Evolutionary conservation across 2,329 filamentous ascomycete genomes (phyloP).

Genomic region (Hymenoscyphus albidus): DNA sequence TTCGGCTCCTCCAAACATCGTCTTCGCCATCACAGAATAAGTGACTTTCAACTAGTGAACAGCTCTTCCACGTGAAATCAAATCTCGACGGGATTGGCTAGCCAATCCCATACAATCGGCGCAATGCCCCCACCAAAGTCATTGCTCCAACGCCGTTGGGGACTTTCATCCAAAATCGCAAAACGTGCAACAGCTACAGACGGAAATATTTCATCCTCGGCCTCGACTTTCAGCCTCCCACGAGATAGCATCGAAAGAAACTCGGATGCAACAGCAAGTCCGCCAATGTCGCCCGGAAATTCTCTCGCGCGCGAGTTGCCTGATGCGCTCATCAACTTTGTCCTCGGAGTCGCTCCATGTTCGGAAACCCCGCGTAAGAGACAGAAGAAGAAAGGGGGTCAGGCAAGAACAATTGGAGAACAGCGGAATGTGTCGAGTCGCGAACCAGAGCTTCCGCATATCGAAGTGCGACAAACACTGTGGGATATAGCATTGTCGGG

Average conservation of each 20-base stretch:
- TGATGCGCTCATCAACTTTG: constrained; percentile 24
- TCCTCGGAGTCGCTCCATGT: constrained; percentile 4
- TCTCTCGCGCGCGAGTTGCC: constrained; percentile 14
- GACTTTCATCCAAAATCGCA: no score
- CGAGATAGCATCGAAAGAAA: not conserved
- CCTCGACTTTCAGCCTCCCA: not conserved
- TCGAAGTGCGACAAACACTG: constrained; percentile 27
- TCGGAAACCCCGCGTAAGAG: constrained; percentile 27
- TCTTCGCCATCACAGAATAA: no score
- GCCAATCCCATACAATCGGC: no score
- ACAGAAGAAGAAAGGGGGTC: constrained; percentile 18
- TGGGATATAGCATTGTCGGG: constrained; percentile 25
- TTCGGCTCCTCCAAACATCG: no score
- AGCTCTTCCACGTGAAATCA: no score
- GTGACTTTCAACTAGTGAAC: no score
- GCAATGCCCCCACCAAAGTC: no score
- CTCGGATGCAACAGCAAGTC: not conserved
- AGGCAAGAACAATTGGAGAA: not conserved
- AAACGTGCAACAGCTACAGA: not conserved
- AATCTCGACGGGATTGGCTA: no score
- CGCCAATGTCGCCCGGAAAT: not conserved
- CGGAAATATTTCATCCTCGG: not conserved
- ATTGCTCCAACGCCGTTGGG: no score
- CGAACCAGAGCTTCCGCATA: constrained; percentile 20
- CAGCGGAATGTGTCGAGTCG: not conserved